Conservation (phyloP, 2,329 filamentous ascomycete genomes). For the Penicillium sp. region DNA sequence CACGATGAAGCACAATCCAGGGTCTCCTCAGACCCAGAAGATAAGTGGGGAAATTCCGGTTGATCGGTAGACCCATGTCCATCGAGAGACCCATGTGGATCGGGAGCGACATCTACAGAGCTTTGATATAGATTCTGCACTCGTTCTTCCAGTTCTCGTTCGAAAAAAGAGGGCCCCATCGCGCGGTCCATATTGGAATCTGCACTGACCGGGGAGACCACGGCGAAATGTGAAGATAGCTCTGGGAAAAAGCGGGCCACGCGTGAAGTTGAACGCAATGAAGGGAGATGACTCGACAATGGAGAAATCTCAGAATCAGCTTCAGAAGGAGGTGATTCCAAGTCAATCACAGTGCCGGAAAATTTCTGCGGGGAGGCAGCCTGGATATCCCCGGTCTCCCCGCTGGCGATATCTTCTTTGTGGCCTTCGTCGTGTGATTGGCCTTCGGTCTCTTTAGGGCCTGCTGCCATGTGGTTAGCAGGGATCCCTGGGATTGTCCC, state of each 20-base stretch:
- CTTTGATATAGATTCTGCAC: slow-evolving; percentile 17
- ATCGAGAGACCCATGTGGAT: background rate
- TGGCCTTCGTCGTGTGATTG: background rate
- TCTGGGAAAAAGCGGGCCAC: slow-evolving; percentile 33
- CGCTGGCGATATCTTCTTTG: slow-evolving; percentile 1
- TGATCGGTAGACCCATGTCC: background rate
- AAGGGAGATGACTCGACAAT: slow-evolving; percentile 18
- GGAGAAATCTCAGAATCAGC: slow-evolving; percentile 28
- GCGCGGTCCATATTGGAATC: slow-evolving; percentile 9
- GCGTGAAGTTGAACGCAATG: slow-evolving; percentile 11
- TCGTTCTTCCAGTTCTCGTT: slow-evolving; percentile 17
- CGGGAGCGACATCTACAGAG: background rate
- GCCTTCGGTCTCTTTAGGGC: background rate
- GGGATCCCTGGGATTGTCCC: background rate
- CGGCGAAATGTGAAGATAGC: slow-evolving; percentile 26
- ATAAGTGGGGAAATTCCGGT: slow-evolving; percentile 6
- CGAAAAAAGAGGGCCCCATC: slow-evolving; percentile 4
- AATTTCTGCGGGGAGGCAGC: slow-evolving; percentile 12
- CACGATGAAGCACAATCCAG: slow-evolving; percentile 35
- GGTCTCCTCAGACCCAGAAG: slow-evolving; percentile 24
- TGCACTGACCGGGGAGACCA: slow-evolving; percentile 25
- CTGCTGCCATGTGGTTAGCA: background rate
- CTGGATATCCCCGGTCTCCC: slow-evolving; percentile 1
- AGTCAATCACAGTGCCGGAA: slow-evolving; percentile 12
- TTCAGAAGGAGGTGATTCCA: slow-evolving; percentile 15